Percentiles rank a stretch among this genome's conserved stretches.
Evolutionary conservation across 2,329 filamentous ascomycete genomes (phyloP).

Genomic region (Fusarium euwallaceae): DNA sequence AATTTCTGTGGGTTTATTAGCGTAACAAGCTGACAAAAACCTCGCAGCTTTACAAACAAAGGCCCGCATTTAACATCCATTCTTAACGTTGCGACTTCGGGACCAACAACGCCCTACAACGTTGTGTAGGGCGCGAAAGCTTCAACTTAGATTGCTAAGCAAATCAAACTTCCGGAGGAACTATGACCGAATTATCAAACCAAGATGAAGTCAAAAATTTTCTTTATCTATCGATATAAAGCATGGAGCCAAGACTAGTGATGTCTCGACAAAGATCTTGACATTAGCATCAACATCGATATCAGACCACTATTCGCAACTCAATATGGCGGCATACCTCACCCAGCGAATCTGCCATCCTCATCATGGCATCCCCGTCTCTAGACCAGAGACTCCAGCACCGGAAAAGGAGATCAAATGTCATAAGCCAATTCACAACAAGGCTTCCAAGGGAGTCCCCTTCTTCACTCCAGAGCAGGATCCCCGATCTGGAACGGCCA

Average conservation of each 20-base stretch:
- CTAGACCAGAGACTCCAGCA: constrained; percentile 40
- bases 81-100: not conserved
- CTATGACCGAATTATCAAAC: not conserved
- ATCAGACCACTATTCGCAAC: not conserved
- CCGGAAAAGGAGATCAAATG: constrained; percentile 41
- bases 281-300: not conserved
- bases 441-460: constrained; percentile 52
- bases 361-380: constrained; percentile 46
- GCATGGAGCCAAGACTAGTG: not conserved
- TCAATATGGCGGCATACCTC: constrained; percentile 46
- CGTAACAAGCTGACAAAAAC: not conserved
- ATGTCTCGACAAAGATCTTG: not conserved
- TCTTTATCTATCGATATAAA: not conserved
- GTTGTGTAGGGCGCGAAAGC: not conserved
- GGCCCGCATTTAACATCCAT: not conserved
- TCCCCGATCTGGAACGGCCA: constrained; percentile 59
- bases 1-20: not conserved
- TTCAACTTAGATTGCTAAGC: not conserved
- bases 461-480: constrained; percentile 64
- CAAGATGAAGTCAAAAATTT: not conserved
- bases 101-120: not conserved
- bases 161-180: not conserved
- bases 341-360: constrained; percentile 44
- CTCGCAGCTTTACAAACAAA: not conserved
- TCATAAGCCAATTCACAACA: constrained; percentile 39